Evolutionary conservation across 2,329 filamentous ascomycete genomes (phyloP).

Genomic region (Leptographium lundbergii): DNA sequence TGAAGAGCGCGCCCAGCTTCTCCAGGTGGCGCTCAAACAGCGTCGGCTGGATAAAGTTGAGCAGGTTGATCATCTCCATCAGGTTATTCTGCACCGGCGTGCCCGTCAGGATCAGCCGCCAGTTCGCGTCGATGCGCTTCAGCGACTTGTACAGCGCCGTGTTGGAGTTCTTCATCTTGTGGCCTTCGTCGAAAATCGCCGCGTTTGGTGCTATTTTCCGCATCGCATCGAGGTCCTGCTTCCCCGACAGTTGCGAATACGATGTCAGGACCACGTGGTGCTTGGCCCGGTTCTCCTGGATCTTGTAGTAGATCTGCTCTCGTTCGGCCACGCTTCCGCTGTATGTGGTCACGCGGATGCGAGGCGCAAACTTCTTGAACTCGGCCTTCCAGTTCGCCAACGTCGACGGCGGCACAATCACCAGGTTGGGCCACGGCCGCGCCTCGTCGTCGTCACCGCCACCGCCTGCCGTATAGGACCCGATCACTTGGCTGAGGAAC

Average conservation of each 20-base stretch:
- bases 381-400: constrained; percentile 93
- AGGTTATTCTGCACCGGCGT: constrained; percentile 93
- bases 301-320: constrained; percentile 50
- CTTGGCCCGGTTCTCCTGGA: constrained; percentile 51
- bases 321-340: constrained; percentile 54
- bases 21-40: constrained; percentile 69
- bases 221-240: constrained; percentile 37
- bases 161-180: constrained; percentile 79
- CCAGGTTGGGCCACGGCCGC: constrained; percentile 57
- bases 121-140: constrained; percentile 63
- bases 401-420: constrained; percentile 87
- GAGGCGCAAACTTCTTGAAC: constrained; percentile 75
- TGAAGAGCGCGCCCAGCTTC: constrained; percentile 77
- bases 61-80: constrained; percentile 76
- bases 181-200: constrained; percentile 84
- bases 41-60: constrained; percentile 85
- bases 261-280: constrained; percentile 51
- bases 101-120: constrained; percentile 76
- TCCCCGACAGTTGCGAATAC: constrained; percentile 44
- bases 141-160: constrained; percentile 73
- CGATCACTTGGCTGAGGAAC: constrained; percentile 72
- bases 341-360: constrained; percentile 60
- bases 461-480: constrained; percentile 32
- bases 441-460: constrained; percentile 15
- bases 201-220: constrained; percentile 35